These are phyloP conservation scores for Alternaria hordeiaustralica DNA, from an alignment of 2,329 filamentous ascomycete species.

Conservation along the genomic window DNA sequence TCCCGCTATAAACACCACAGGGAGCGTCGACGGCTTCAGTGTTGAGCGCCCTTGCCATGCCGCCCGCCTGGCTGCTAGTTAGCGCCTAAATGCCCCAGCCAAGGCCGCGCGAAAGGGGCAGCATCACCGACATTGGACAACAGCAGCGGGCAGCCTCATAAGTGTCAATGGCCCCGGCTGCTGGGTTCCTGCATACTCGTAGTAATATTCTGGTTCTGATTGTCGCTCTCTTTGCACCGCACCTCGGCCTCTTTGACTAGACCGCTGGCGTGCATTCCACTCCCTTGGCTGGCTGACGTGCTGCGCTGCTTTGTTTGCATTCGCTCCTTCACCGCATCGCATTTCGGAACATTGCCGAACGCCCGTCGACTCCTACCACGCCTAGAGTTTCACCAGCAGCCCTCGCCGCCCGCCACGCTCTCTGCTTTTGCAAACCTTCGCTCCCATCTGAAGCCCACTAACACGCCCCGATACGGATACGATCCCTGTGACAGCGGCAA, in stretches of 20 bases:
- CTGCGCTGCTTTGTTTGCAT: constrained; percentile 24
- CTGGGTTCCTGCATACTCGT: constrained; percentile 1
- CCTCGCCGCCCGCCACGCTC: constrained; percentile 8
- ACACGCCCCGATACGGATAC: constrained; percentile 16
- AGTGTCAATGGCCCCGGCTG: constrained; percentile 18
- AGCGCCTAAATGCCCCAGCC: constrained; percentile 30
- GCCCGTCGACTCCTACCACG: constrained; percentile 20
- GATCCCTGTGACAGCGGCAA: constrained; percentile 28
- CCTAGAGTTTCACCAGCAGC: constrained; percentile 22
- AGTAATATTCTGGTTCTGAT: not conserved
- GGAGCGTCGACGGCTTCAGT: not conserved
- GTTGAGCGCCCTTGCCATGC: constrained; percentile 5
- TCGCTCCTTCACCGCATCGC: constrained; percentile 19
- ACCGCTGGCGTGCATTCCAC: constrained; percentile 26
- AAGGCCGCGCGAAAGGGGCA: constrained; percentile 33
- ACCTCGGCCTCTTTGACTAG: constrained; percentile 31
- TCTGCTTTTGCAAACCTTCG: constrained; percentile 7
- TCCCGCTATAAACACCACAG: not conserved
- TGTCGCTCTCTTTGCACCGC: constrained; percentile 14
- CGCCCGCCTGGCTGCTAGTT: constrained; percentile 13
- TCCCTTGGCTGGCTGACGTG: constrained; percentile 12
- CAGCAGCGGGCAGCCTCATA: constrained; percentile 16
- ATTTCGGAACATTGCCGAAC: constrained; percentile 7
- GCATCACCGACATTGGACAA: constrained; percentile 34
- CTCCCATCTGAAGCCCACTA: constrained; percentile 6